Conservation (phyloP, 2,329 filamentous ascomycete species). For the Fusarium algeriense region DNA sequence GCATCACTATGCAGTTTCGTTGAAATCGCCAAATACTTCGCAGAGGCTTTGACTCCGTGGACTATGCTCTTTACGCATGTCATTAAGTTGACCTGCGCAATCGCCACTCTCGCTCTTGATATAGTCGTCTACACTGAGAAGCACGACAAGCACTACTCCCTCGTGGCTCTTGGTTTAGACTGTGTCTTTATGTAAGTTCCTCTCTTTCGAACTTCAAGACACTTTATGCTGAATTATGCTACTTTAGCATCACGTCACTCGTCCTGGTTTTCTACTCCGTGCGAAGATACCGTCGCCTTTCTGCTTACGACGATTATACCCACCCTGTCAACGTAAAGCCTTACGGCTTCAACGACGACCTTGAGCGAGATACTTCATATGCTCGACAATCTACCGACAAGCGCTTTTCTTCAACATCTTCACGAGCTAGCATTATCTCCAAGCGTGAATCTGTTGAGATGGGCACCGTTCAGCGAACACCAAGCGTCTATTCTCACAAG, state of each 20-base stretch:
- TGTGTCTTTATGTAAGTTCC: conserved; percentile 60
- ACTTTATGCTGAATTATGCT: conserved; percentile 6
- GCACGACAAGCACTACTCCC: conserved; percentile 61
- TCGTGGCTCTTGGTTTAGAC: conserved; percentile 63
- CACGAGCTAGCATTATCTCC: conserved; percentile 49
- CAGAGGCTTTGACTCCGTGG: conserved; percentile 66
- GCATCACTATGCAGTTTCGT: conserved; percentile 61
- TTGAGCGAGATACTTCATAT: conserved; percentile 47
- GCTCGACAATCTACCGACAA: conserved; percentile 47
- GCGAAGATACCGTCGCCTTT: conserved; percentile 60
- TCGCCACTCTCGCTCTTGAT: conserved; percentile 63
- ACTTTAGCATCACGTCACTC: conserved; percentile 53
- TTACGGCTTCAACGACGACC: conserved; percentile 58
- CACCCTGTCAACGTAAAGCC: conserved; percentile 63
- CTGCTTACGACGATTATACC: conserved; percentile 63
- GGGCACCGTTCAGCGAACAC: conserved; percentile 40
- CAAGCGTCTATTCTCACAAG: conserved; percentile 58
- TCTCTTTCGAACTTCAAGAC: not conserved
- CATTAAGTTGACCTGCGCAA: conserved; percentile 62
- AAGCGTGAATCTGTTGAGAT: conserved; percentile 41
- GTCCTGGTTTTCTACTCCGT: conserved; percentile 61
- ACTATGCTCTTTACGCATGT: conserved; percentile 65
- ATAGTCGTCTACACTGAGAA: conserved; percentile 62
- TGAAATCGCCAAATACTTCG: conserved; percentile 60
- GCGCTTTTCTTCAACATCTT: conserved; percentile 44